Evolutionary conservation across 2,329 filamentous ascomycete species (phyloP).

Genomic region (Myriangium duriaei): DNA sequence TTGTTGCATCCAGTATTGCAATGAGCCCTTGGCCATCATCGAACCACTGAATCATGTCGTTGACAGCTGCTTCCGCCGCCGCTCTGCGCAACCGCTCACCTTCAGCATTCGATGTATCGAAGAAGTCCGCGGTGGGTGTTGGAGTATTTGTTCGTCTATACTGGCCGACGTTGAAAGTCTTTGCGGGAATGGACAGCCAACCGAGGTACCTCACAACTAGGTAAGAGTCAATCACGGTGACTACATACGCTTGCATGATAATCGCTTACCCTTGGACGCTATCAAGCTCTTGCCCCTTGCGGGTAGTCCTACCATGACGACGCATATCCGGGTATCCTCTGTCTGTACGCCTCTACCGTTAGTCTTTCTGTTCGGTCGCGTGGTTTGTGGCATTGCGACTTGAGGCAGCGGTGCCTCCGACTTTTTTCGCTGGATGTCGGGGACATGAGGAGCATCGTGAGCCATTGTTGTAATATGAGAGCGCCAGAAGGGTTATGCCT

Average conservation of each 20-base stretch:
- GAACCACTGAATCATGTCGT: constrained; percentile 94
- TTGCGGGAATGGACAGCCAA: constrained; percentile 88
- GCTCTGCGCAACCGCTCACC: constrained; percentile 79
- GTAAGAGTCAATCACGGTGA: neutral
- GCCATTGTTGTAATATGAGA: constrained; percentile 5
- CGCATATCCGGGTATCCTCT: constrained; percentile 92
- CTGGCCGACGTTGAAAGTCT: constrained; percentile 94
- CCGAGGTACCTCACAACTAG: constrained; percentile 60
- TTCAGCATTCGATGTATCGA: constrained; percentile 79
- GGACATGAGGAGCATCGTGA: constrained; percentile 5
- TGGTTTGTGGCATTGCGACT: constrained; percentile 4
- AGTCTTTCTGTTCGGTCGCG: constrained; percentile 24
- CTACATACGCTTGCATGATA: too few relatives aligned
- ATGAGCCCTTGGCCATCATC: constrained; percentile 62
- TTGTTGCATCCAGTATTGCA: constrained; percentile 91
- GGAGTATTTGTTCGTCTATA: constrained; percentile 85
- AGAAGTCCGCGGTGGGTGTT: constrained; percentile 87
- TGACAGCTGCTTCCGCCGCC: constrained; percentile 81
- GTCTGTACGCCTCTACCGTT: constrained; percentile 67
- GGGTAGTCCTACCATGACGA: constrained; percentile 96
- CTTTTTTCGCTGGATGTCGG: constrained; percentile 4
- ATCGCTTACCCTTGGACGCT: constrained; percentile 75
- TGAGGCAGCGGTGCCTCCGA: constrained; percentile 6
- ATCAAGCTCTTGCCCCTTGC: constrained; percentile 96
- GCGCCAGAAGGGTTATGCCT: neutral